A percentile compares a stretch with the other conserved stretches of the same genome.
Evolutionary conservation across 345 rosid genomes (phyloP).

Genomic region (Eucalyptus curtisii): DNA sequence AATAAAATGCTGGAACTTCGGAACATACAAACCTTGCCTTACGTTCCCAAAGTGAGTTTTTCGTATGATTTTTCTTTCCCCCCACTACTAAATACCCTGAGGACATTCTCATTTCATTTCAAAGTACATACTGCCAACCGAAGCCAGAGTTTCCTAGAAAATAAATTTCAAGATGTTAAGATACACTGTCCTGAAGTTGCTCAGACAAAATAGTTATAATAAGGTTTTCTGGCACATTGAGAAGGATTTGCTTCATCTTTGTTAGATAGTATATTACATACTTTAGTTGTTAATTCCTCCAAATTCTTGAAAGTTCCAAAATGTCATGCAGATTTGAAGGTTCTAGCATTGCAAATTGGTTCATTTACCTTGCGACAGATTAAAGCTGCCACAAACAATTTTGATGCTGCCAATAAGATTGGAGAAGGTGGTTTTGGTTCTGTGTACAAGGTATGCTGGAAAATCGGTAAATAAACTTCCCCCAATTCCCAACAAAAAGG

Average conservation of each 20-base stretch:
- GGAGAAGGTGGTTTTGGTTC: conserved; percentile 16
- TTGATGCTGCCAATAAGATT: background rate
- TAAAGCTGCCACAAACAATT: conserved; percentile 6
- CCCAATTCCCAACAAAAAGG: background rate
- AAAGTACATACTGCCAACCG: background rate
- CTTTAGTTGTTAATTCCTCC: background rate
- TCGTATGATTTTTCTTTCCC: background rate
- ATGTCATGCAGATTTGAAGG: background rate
- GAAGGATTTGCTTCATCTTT: no score
- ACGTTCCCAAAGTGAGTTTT: background rate
- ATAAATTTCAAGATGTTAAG: background rate
- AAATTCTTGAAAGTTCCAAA: background rate
- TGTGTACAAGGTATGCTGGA: background rate
- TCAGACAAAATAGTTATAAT: background rate
- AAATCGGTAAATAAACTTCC: background rate
- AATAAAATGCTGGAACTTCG: background rate
- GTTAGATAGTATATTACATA: background rate
- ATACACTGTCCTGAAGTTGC: background rate
- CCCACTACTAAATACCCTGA: background rate
- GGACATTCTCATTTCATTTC: background rate
- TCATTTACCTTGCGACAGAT: conserved; percentile 3
- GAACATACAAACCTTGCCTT: background rate
- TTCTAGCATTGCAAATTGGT: conserved; percentile 3
- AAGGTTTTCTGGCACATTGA: background rate
- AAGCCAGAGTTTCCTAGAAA: background rate